Conservation (phyloP, 2,329 filamentous ascomycete genomes). For the Aspergillus sp. region DNA sequence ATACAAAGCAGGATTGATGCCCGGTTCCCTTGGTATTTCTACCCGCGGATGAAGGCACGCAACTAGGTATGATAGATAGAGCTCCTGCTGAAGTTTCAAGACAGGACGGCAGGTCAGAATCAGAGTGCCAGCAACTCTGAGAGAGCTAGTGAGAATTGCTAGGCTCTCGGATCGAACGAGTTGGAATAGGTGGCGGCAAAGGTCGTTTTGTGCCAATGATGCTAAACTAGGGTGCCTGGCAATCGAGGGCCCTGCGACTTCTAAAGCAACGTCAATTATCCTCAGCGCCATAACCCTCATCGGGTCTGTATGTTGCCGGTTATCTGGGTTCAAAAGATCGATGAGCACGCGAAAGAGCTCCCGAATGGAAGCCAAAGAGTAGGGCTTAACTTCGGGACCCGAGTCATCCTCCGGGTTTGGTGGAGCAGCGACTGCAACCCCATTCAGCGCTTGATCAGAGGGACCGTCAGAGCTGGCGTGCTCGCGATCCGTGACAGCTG, state of each 20-base stretch:
- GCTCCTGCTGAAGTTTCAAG: constrained; percentile 91
- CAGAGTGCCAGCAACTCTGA: constrained; percentile 87
- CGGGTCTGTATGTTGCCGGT: constrained; percentile 86
- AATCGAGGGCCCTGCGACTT: constrained; percentile 94
- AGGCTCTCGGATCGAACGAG: constrained; percentile 95
- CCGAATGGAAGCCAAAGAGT: constrained; percentile 89
- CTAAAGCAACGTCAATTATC: constrained; percentile 94
- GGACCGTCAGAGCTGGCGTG: constrained; percentile 35
- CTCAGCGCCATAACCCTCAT: constrained; percentile 97
- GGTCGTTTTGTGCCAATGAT: constrained; percentile 81
- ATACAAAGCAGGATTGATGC: constrained; percentile 89
- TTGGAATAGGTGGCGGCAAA: constrained; percentile 94
- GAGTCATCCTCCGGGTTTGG: constrained; percentile 45
- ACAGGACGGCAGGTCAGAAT: constrained; percentile 87
- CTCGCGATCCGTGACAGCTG: constrained; percentile 32
- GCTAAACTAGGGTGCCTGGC: constrained; percentile 87
- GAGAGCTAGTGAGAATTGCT: constrained; percentile 86
- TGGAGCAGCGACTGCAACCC: constrained; percentile 32
- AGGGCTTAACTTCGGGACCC: constrained; percentile 69
- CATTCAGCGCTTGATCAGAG: constrained; percentile 32
- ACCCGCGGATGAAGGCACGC: constrained; percentile 92
- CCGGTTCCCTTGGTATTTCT: constrained; percentile 85
- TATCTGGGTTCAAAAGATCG: constrained; percentile 89
- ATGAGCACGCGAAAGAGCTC: constrained; percentile 93
- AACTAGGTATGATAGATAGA: constrained; percentile 91